Conservation (phyloP, 1,284 basidiomycete genomes). For the Ceratobasidium sp. region DNA sequence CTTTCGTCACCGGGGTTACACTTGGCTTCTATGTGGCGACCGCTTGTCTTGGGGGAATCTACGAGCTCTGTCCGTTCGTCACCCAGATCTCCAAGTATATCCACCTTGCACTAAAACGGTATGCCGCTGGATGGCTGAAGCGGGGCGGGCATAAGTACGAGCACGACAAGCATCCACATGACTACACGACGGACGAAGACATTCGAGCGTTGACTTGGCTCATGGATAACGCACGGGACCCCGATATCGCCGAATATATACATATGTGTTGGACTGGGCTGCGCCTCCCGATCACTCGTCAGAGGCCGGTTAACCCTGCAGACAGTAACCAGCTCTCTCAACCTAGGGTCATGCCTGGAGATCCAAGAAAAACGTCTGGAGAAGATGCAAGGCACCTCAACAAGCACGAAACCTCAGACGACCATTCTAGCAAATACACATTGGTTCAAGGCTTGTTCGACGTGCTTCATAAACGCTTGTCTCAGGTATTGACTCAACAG, state of each 20-base stretch:
- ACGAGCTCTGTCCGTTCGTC: neutral
- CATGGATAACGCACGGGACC: neutral
- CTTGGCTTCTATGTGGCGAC: neutral
- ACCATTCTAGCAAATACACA: too few species aligned
- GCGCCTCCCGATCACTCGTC: neutral
- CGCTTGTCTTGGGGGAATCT: neutral
- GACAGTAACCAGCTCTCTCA: too few species aligned
- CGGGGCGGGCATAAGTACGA: neutral
- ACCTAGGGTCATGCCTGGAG: too few species aligned
- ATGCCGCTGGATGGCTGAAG: too few species aligned
- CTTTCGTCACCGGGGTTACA: neutral
- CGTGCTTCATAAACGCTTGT: too few species aligned
- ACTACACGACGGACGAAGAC: neutral
- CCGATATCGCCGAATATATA: neutral
- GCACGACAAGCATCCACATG: neutral
- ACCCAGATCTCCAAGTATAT: conserved; percentile 1
- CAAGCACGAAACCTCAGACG: too few species aligned
- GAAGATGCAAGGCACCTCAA: too few species aligned
- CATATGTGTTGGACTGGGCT: neutral
- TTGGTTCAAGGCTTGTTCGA: too few species aligned
- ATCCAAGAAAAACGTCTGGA: too few species aligned
- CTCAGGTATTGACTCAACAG: too few species aligned
- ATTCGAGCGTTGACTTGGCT: neutral
- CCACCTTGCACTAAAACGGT: neutral
- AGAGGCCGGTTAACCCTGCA: too few species aligned